Evolutionary conservation across 2,329 filamentous ascomycete genomes (phyloP).

Genomic region (Teratosphaeria zuluensis): DNA sequence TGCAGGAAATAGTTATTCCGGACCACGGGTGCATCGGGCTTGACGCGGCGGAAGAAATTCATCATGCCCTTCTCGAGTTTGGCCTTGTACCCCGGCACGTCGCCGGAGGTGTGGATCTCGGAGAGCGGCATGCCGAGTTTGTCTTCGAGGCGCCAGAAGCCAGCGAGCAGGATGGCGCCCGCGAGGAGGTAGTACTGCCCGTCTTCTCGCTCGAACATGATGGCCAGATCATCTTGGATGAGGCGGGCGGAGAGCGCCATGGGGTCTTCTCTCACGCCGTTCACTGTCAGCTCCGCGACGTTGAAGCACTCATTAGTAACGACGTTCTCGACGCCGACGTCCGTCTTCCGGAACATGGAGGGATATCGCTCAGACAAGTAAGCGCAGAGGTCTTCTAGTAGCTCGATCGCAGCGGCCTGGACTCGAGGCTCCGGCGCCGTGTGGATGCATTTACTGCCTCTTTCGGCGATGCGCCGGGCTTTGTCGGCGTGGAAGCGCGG

Average conservation of each 20-base stretch:
- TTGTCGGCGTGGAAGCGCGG: slow-evolving; percentile 65
- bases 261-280: slow-evolving; percentile 53
- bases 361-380: slow-evolving; percentile 73
- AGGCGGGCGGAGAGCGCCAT: slow-evolving; percentile 66
- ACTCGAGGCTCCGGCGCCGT: slow-evolving; percentile 52
- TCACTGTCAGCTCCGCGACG: slow-evolving; percentile 45
- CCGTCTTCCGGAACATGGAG: slow-evolving; percentile 53
- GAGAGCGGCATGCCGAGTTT: slow-evolving; percentile 72
- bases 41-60: slow-evolving; percentile 67
- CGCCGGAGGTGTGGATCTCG: slow-evolving; percentile 68
- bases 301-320: slow-evolving; percentile 65
- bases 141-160: slow-evolving; percentile 75
- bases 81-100: slow-evolving; percentile 62
- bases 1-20: slow-evolving; percentile 85
- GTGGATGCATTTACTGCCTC: slow-evolving; percentile 56
- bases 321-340: slow-evolving; percentile 58
- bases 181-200: slow-evolving; percentile 74
- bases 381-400: slow-evolving; percentile 60
- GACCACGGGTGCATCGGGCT: slow-evolving; percentile 55
- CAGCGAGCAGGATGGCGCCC: slow-evolving; percentile 64
- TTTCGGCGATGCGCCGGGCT: slow-evolving; percentile 53
- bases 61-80: slow-evolving; percentile 70
- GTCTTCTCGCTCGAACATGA: slow-evolving; percentile 70
- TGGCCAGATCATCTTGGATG: slow-evolving; percentile 70
- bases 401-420: slow-evolving; percentile 61